These are phyloP conservation scores for Pichia cabralensis DNA, from an alignment of 805 yeast species.

Conservation along the genomic window DNA sequence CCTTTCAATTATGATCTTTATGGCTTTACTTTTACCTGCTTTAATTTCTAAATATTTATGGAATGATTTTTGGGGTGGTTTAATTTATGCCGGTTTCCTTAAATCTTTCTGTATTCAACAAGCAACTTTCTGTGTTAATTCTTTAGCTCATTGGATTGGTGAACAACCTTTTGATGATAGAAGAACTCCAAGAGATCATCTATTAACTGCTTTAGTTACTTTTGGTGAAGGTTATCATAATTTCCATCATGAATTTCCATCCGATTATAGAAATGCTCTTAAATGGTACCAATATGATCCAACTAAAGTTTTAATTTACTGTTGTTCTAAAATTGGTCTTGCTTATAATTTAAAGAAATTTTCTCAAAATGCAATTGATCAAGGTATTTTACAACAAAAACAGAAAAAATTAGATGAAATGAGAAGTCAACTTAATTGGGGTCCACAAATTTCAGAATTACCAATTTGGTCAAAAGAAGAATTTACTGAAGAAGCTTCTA, in stretches of 20 bases:
- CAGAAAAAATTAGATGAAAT: slow-evolving; percentile 66
- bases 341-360: slow-evolving; percentile 67
- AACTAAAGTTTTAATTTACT: slow-evolving; percentile 55
- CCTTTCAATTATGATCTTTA: slow-evolving; percentile 46
- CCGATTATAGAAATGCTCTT: slow-evolving; percentile 80
- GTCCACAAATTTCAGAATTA: slow-evolving; percentile 51
- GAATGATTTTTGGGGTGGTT: slow-evolving; percentile 62
- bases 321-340: slow-evolving; percentile 53
- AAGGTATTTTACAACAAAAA: slow-evolving; percentile 73
- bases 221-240: slow-evolving; percentile 88
- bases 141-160: slow-evolving; percentile 83
- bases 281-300: slow-evolving; percentile 88
- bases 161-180: slow-evolving; percentile 78
- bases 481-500: slow-evolving; percentile 41
- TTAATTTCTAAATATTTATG: slow-evolving; percentile 44
- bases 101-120: slow-evolving; percentile 68
- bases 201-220: slow-evolving; percentile 70
- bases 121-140: slow-evolving; percentile 80
- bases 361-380: slow-evolving; percentile 73
- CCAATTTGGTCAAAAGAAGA: slow-evolving; percentile 69
- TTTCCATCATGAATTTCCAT: slow-evolving; percentile 86
- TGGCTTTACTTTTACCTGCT: slow-evolving; percentile 56
- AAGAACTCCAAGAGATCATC: slow-evolving; percentile 80
- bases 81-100: slow-evolving; percentile 64
- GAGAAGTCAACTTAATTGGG: slow-evolving; percentile 63